Conservation (phyloP, 306 rosid genomes). For the Castanopsis chinensis region DNA sequence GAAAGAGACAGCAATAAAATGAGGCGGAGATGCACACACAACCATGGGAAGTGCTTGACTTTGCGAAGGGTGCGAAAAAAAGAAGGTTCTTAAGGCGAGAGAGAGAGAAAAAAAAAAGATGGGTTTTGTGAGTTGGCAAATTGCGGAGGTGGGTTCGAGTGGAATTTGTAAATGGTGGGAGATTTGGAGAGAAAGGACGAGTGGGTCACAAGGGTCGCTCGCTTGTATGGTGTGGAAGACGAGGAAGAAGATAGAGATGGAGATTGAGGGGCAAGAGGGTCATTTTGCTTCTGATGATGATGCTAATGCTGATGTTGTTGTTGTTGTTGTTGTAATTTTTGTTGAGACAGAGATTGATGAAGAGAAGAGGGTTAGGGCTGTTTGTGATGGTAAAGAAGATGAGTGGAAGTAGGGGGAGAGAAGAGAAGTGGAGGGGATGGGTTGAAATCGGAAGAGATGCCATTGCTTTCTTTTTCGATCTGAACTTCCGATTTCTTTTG, state of each 20-base stretch:
- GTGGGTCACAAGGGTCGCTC: slow-evolving; percentile 55
- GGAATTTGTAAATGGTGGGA: slow-evolving; percentile 53
- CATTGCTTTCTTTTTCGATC: slow-evolving; percentile 99
- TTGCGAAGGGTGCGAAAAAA: slow-evolving; percentile 56
- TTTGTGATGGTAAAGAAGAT: slow-evolving; percentile 26
- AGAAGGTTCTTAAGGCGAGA: slow-evolving; percentile 40
- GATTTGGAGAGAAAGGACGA: slow-evolving; percentile 8
- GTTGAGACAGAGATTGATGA: slow-evolving; percentile 1
- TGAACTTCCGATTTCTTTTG: slow-evolving; percentile 99
- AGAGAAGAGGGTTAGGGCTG: slow-evolving; percentile 5
- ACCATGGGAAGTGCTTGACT: slow-evolving; percentile 49
- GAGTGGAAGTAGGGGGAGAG: slow-evolving; percentile 34
- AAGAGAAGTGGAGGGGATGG: slow-evolving; percentile 62
- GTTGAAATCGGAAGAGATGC: slow-evolving; percentile 99
- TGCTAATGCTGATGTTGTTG: too few relatives aligned
- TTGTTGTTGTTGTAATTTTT: slow-evolving; percentile 35
- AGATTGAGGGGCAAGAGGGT: slow-evolving; percentile 23
- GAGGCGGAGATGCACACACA: slow-evolving; percentile 44
- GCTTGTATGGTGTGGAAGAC: slow-evolving; percentile 53
- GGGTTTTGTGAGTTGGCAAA: slow-evolving; percentile 33
- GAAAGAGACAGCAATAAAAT: slow-evolving; percentile 67
- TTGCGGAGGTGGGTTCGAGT: slow-evolving; percentile 55
- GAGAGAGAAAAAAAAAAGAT: slow-evolving; percentile 35
- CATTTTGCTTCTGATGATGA: not conserved
- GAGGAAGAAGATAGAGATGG: slow-evolving; percentile 22